Evolutionary conservation across 768 basidiomycete species (phyloP), one percentile per base, ranked within the genome.

Genomic region (Nevesoporus exiguus): DNA sequence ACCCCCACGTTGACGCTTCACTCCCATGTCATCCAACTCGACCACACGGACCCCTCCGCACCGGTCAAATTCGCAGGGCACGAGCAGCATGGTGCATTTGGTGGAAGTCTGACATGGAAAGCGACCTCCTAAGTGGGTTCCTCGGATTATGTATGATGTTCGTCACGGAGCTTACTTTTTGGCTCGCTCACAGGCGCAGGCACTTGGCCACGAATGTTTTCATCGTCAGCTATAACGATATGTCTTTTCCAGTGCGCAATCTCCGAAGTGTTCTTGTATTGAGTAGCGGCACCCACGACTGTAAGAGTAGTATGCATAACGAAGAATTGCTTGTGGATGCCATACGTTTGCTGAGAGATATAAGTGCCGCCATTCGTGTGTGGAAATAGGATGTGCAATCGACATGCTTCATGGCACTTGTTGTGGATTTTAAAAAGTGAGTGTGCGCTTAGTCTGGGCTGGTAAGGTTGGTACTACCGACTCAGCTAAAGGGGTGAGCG

Each of bases 1-100:
- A 7, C 22, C 6, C 62, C 62, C 17, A 5, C 41, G 27, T 24
- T 64, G 29, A 42, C 55, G 11, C 62, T 63, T 22, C 49, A 61
- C 13, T 63, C 62, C 8, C 52, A 52, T 19, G 3, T 21, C 2
- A 7, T 59, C 37, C 44, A 39, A 17, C 22, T 60, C 17, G 22
- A 49, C 1, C 36, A 25, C 11, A 3, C 2, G 8, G 40, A 55
- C n/a, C 11, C 22, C 4, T 1, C 7, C 13, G 25, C 36, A 22
- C 45, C 52, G 3, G 7, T 55, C 25, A 39, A 27, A 25, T 39
- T 47, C 5, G 17, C 6, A 5, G 7, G 39, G 2, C 7, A 15
- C 2, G 17, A 10, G 29, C 7, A 19, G 19, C 58, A 59, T 8
- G 58, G 58, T 10, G 1, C 2, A 6, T 24, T 59, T 25, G 58